These are phyloP conservation scores for Emericellopsis cladophorae DNA, from an alignment of 2,329 filamentous ascomycete species.

Conservation along the genomic window DNA sequence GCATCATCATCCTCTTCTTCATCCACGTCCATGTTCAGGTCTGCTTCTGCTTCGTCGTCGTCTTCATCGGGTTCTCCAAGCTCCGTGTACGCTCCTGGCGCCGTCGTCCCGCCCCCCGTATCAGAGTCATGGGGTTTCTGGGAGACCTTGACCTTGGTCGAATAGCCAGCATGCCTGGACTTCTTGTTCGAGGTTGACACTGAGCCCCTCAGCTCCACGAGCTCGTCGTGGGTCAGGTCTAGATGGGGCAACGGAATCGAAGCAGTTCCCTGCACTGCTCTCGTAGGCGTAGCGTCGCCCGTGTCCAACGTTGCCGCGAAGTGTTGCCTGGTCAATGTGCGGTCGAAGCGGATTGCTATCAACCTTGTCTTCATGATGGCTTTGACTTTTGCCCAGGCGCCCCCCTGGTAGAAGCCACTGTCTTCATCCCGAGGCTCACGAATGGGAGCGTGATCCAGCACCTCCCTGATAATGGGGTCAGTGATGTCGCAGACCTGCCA, in stretches of 20 bases:
- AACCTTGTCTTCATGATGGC: slow-evolving; percentile 84
- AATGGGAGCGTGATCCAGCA: slow-evolving; percentile 53
- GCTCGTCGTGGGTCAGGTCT: slow-evolving; percentile 20
- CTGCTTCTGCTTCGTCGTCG: slow-evolving; percentile 8
- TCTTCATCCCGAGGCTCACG: slow-evolving; percentile 45
- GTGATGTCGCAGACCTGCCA: slow-evolving; percentile 93
- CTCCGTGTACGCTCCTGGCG: slow-evolving; percentile 10
- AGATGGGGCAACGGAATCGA: slow-evolving; percentile 20
- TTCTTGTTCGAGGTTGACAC: slow-evolving; percentile 20
- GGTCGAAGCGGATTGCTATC: slow-evolving; percentile 47
- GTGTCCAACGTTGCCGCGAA: slow-evolving; percentile 20
- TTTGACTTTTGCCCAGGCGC: slow-evolving; percentile 71
- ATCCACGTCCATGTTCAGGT: neutral
- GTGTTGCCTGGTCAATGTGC: slow-evolving; percentile 28
- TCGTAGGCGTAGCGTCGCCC: slow-evolving; percentile 19
- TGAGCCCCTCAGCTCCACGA: slow-evolving; percentile 18
- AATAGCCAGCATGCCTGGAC: slow-evolving; percentile 15
- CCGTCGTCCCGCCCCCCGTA: slow-evolving; percentile 2
- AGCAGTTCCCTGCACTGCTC: slow-evolving; percentile 8
- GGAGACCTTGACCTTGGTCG: slow-evolving; percentile 10
- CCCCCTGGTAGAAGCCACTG: slow-evolving; percentile 78
- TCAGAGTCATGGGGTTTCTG: slow-evolving; percentile 1
- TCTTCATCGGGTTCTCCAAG: slow-evolving; percentile 11
- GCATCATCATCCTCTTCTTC: slow-evolving; percentile 9
- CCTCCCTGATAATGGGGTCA: slow-evolving; percentile 56